Percentiles rank a stretch among this genome's conserved stretches.
Evolutionary conservation across 169 alveolate genomes (phyloP).

Genomic region (Neospora caninum): DNA sequence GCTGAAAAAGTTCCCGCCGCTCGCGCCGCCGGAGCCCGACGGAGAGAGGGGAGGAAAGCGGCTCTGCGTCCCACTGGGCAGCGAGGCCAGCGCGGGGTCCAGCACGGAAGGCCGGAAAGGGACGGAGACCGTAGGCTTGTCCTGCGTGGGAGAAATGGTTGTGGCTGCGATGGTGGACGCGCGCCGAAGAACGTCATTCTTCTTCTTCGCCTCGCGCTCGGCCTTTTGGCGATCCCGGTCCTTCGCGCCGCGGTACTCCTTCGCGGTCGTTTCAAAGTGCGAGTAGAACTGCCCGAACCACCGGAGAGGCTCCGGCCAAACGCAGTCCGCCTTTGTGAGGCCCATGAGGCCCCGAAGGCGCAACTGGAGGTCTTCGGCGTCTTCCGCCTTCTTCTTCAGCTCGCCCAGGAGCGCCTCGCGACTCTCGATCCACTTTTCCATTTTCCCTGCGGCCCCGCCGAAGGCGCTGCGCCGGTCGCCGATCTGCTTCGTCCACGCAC

Average conservation of each 20-base stretch:
- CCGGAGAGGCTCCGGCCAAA: constrained; percentile 24
- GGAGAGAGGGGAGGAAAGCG: neutral
- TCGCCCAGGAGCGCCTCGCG: neutral
- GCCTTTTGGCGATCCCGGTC: neutral
- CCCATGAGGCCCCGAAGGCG: constrained; percentile 16
- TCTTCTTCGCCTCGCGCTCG: constrained; percentile 2
- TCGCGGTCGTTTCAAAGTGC: neutral
- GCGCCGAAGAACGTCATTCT: neutral
- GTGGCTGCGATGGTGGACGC: neutral
- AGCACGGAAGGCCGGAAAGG: neutral
- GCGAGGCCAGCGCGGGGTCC: no score
- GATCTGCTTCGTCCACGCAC: neutral
- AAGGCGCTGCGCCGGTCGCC: neutral
- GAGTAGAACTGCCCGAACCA: constrained; percentile 38
- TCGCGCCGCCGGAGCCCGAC: neutral
- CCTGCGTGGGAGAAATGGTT: neutral
- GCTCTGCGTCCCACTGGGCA: no score
- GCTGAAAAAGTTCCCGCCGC: neutral
- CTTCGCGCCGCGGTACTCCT: constrained; percentile 1
- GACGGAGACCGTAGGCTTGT: neutral
- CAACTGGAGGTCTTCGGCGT: neutral
- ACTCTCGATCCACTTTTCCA: neutral
- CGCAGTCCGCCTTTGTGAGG: constrained; percentile 21
- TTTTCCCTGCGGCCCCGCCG: constrained; percentile 3
- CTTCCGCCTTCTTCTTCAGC: neutral